Conservation (phyloP, 2,329 filamentous ascomycete species). For the Apiospora rasikravindrae region DNA sequence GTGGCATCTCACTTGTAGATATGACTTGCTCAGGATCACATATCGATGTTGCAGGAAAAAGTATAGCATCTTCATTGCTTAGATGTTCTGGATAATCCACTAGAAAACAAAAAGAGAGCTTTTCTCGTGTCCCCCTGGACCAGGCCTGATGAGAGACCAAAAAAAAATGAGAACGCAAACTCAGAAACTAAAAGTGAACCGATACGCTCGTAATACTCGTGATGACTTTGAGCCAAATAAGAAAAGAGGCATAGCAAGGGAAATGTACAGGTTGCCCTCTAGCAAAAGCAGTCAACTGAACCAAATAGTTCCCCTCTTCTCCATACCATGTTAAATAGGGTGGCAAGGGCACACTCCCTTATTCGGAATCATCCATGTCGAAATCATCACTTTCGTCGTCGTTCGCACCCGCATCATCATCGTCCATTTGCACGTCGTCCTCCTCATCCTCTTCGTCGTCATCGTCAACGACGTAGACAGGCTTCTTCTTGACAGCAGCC, state of each 20-base stretch:
- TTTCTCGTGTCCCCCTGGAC: not conserved
- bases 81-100: not conserved
- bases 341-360: not conserved
- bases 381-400: constrained; percentile 53
- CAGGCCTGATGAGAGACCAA: not conserved
- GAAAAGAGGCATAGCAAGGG: not conserved
- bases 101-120: not conserved
- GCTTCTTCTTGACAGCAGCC: constrained; percentile 49
- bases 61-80: not conserved
- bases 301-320: not conserved
- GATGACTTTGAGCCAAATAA: not conserved
- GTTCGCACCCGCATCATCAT: constrained; percentile 42
- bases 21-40: too few species aligned
- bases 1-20: not conserved
- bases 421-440: constrained; percentile 27
- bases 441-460: constrained; percentile 43
- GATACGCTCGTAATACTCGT: constrained; percentile 13
- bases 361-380: constrained; percentile 43
- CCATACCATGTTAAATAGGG: too few species aligned
- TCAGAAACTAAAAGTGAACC: constrained; percentile 1
- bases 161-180: not conserved
- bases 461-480: constrained; percentile 44
- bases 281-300: not conserved
- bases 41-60: not conserved
- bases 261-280: not conserved